Conservation (phyloP, 1,284 basidiomycete genomes). For the Xerocomus amazonicus region DNA sequence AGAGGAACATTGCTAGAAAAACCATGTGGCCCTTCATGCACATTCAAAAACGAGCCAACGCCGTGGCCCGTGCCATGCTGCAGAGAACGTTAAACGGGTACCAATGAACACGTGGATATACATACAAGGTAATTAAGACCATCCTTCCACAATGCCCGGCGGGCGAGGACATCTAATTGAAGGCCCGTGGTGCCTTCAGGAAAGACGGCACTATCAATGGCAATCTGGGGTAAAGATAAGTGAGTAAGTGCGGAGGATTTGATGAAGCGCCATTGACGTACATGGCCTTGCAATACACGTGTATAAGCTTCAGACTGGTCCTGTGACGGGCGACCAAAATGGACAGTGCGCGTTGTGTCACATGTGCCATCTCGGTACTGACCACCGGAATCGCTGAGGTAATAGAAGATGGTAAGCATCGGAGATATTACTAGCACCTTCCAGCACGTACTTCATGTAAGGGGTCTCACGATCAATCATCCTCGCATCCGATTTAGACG, state of each 20-base stretch:
- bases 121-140: constrained; percentile 77
- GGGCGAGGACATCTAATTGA: constrained; percentile 81
- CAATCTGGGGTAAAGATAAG: constrained; percentile 57
- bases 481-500: constrained; percentile 65
- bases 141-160: constrained; percentile 85
- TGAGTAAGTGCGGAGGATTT: constrained; percentile 12
- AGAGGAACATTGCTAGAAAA: constrained; percentile 68
- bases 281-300: constrained; percentile 93
- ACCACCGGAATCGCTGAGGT: constrained; percentile 77
- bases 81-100: constrained; percentile 12
- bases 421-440: constrained; percentile 10
- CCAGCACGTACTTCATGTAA: constrained; percentile 77
- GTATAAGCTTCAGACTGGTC: constrained; percentile 92
- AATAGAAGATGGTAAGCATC: constrained; percentile 20
- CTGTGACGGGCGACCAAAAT: constrained; percentile 79
- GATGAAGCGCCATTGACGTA: constrained; percentile 41
- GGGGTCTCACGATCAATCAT: constrained; percentile 77
- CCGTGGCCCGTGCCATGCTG: constrained; percentile 86
- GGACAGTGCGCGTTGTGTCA: constrained; percentile 88
- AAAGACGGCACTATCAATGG: constrained; percentile 86
- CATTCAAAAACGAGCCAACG: constrained; percentile 76
- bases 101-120: constrained; percentile 22
- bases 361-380: constrained; percentile 91
- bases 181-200: constrained; percentile 82
- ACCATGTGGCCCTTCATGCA: constrained; percentile 74